Conservation (phyloP, 2,329 filamentous ascomycete species). For the Talaromyces sp. region DNA sequence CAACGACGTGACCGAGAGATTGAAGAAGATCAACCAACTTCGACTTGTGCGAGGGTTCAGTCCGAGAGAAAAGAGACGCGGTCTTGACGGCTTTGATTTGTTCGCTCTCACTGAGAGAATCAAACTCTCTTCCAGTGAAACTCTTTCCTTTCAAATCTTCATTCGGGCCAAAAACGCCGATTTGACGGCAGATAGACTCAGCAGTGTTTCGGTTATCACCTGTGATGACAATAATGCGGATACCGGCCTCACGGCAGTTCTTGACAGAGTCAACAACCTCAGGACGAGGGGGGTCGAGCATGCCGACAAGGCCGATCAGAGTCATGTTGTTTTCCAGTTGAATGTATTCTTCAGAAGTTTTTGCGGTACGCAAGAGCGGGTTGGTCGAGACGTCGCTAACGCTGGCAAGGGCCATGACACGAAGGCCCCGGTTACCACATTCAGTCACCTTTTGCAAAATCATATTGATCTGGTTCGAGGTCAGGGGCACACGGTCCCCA, state of each 20-base stretch:
- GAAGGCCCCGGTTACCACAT: constrained; percentile 87
- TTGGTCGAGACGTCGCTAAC: constrained; percentile 69
- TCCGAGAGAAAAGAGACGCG: constrained; percentile 90
- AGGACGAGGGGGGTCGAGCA: constrained; percentile 92
- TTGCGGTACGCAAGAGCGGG: constrained; percentile 65
- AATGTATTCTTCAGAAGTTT: constrained; percentile 75
- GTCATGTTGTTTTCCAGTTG: constrained; percentile 92
- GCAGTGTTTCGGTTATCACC: constrained; percentile 97
- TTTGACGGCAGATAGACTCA: constrained; percentile 95
- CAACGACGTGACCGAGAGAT: constrained; percentile 86
- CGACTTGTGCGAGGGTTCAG: constrained; percentile 95
- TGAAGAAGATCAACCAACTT: constrained; percentile 95
- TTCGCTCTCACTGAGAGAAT: constrained; percentile 70
- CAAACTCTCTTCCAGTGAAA: constrained; percentile 92
- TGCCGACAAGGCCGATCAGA: constrained; percentile 84
- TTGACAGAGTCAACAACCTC: constrained; percentile 82
- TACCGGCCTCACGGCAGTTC: constrained; percentile 87
- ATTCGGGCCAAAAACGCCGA: constrained; percentile 77
- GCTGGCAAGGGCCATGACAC: constrained; percentile 87
- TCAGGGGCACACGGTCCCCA: constrained; percentile 70
- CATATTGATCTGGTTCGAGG: constrained; percentile 61
- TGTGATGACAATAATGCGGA: constrained; percentile 95
- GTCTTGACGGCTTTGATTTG: constrained; percentile 77
- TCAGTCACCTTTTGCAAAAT: constrained; percentile 75
- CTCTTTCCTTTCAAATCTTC: constrained; percentile 89